Conservation (phyloP, 2,329 filamentous ascomycete genomes). For the Fusarium napiforme region DNA sequence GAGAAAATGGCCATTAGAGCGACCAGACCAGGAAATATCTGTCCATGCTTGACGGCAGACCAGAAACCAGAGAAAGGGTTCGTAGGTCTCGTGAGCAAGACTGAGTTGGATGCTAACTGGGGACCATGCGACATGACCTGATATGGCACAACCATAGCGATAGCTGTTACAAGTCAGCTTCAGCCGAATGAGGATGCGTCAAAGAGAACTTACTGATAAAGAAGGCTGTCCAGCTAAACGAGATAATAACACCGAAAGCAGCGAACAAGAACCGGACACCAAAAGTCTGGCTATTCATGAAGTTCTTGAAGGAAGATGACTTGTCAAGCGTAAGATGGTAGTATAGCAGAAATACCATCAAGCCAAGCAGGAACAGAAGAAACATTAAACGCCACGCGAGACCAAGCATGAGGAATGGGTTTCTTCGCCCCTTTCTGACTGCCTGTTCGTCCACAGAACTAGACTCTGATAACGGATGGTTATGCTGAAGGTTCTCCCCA, state of each 20-base stretch:
- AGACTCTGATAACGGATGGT: constrained; percentile 16
- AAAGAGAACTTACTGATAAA: constrained; percentile 46
- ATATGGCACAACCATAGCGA: constrained; percentile 59
- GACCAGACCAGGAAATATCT: constrained; percentile 54
- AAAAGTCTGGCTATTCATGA: constrained; percentile 55
- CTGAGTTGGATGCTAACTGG: constrained; percentile 50
- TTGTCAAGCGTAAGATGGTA: constrained; percentile 50
- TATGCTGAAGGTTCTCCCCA: constrained; percentile 22
- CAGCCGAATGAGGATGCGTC: too few species aligned
- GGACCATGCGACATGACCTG: constrained; percentile 52
- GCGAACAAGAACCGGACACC: constrained; percentile 59
- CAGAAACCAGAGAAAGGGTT: constrained; percentile 59
- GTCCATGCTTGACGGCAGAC: constrained; percentile 40
- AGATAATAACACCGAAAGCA: constrained; percentile 54
- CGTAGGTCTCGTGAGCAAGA: constrained; percentile 55
- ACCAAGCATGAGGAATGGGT: constrained; percentile 52
- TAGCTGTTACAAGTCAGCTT: constrained; percentile 46
- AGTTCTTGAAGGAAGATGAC: constrained; percentile 49
- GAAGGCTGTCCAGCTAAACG: constrained; percentile 56
- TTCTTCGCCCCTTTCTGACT: constrained; percentile 17
- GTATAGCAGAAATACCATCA: constrained; percentile 55
- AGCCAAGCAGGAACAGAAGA: constrained; percentile 47
- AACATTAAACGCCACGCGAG: constrained; percentile 51
- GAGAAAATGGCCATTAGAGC: constrained; percentile 57
- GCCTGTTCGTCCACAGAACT: constrained; percentile 30